Evolutionary conservation across 2,329 filamentous ascomycete species (phyloP).

Genomic region (Aspergillus felis): DNA sequence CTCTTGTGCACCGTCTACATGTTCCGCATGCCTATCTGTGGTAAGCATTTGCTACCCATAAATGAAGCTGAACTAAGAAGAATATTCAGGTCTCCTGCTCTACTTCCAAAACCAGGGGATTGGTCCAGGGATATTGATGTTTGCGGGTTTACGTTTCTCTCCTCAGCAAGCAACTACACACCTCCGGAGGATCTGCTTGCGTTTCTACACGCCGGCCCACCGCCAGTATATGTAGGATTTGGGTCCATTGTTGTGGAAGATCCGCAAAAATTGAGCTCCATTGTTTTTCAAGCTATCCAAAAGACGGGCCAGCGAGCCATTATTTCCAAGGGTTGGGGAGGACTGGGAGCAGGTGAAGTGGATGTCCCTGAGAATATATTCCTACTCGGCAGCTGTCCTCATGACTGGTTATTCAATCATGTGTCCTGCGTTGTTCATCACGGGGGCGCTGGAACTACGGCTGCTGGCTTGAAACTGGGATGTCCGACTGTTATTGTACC

Average conservation of each 20-base stretch:
- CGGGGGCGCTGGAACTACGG: constrained; percentile 82
- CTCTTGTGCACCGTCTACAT: constrained; percentile 68
- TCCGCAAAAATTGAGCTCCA: constrained; percentile 63
- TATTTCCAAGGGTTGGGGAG: constrained; percentile 86
- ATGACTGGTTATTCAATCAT: constrained; percentile 82
- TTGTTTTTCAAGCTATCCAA: constrained; percentile 68
- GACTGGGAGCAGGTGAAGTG: constrained; percentile 67
- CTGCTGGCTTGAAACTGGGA: constrained; percentile 76
- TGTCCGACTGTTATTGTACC: constrained; percentile 79
- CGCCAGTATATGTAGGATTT: constrained; percentile 79
- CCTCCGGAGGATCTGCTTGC: constrained; percentile 62
- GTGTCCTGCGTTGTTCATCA: constrained; percentile 83
- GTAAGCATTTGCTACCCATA: constrained; percentile 34
- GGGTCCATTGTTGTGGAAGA: constrained; percentile 79
- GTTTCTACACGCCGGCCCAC: constrained; percentile 65
- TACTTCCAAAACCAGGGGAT: constrained; percentile 75
- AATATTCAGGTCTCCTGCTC: constrained; percentile 57
- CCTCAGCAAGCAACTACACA: constrained; percentile 61
- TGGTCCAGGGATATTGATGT: constrained; percentile 70
- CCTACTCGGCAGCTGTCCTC: constrained; percentile 80
- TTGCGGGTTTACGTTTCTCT: constrained; percentile 73
- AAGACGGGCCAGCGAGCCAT: constrained; percentile 69
- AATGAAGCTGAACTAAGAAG: neutral
- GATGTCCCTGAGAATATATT: constrained; percentile 70
- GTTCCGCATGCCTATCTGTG: constrained; percentile 91